Percentiles rank a stretch among this genome's conserved stretches.
These are phyloP conservation scores for Geosmithia morbida DNA, from an alignment of 2,329 filamentous ascomycete genomes.

Conservation along the genomic window DNA sequence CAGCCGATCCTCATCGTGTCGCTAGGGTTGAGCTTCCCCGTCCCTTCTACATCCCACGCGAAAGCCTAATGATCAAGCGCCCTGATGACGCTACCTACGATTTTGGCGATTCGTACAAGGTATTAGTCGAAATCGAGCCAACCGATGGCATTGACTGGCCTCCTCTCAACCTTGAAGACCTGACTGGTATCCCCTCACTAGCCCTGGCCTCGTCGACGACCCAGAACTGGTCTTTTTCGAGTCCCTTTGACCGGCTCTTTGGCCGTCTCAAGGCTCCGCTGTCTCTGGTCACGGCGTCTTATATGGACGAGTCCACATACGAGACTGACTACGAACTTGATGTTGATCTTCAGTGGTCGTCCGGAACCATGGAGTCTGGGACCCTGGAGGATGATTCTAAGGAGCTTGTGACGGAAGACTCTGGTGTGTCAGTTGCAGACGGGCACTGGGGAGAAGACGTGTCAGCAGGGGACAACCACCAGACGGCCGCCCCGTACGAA, in stretches of 20 bases:
- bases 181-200: conserved; percentile 4
- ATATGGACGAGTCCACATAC: background rate
- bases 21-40: conserved; percentile 30
- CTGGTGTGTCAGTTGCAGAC: background rate
- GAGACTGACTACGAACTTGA: conserved; percentile 32
- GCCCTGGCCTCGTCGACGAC: background rate
- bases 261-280: conserved; percentile 22
- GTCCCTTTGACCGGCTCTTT: conserved; percentile 25
- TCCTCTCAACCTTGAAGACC: conserved; percentile 15
- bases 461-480: no score
- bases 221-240: conserved; percentile 22
- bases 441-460: background rate
- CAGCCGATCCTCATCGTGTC: conserved; percentile 27
- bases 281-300: background rate
- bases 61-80: conserved; percentile 31
- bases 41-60: conserved; percentile 34
- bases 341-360: conserved; percentile 31
- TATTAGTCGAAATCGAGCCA: conserved; percentile 37
- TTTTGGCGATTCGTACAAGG: conserved; percentile 32
- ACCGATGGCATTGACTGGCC: conserved; percentile 36
- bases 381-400: conserved; percentile 25
- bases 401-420: conserved; percentile 17
- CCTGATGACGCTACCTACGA: conserved; percentile 28
- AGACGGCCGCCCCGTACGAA: background rate
- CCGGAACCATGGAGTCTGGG: conserved; percentile 19